These are phyloP conservation scores for Boletus semigastroideus DNA, from an alignment of 1,284 basidiomycete species.

Conservation along the genomic window DNA sequence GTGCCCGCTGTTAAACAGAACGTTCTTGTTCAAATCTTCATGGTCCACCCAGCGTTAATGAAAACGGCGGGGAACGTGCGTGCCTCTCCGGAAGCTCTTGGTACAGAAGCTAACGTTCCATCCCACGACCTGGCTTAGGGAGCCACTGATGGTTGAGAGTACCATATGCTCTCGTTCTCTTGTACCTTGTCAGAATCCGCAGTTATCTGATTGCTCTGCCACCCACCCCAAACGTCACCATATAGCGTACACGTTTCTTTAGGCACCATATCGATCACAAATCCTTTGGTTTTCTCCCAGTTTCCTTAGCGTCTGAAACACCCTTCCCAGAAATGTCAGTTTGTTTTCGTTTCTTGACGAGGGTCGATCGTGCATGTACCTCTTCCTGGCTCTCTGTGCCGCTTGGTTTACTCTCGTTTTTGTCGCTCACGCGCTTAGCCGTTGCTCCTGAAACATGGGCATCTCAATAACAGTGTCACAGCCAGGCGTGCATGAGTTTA, in stretches of 20 bases:
- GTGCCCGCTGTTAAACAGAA: not conserved
- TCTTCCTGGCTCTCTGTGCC: conserved; percentile 18
- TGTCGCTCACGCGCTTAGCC: conserved; percentile 17
- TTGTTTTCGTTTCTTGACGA: not conserved
- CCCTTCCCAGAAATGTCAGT: conserved; percentile 31
- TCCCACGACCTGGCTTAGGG: not conserved
- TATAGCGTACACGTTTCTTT: not conserved
- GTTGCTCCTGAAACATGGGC: conserved; percentile 27
- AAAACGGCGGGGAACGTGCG: not conserved
- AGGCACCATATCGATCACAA: not conserved
- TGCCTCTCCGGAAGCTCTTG: not conserved
- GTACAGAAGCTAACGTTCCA: not conserved
- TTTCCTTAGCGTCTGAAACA: conserved; percentile 41
- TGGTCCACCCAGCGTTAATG: too few species aligned
- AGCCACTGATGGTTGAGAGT: not conserved
- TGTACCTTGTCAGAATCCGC: not conserved
- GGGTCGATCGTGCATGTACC: conserved; percentile 27
- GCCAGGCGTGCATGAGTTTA: not conserved
- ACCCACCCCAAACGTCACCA: too few species aligned
- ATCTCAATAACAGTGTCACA: not conserved
- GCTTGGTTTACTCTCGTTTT: not conserved
- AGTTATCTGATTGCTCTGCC: too few species aligned
- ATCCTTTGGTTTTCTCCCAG: conserved; percentile 44
- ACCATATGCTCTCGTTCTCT: not conserved
- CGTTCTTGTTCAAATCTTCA: not conserved